Base-by-base conservation (phyloP, 2,329 filamentous ascomycete genomes). In the Fusarium sp. region DNA sequence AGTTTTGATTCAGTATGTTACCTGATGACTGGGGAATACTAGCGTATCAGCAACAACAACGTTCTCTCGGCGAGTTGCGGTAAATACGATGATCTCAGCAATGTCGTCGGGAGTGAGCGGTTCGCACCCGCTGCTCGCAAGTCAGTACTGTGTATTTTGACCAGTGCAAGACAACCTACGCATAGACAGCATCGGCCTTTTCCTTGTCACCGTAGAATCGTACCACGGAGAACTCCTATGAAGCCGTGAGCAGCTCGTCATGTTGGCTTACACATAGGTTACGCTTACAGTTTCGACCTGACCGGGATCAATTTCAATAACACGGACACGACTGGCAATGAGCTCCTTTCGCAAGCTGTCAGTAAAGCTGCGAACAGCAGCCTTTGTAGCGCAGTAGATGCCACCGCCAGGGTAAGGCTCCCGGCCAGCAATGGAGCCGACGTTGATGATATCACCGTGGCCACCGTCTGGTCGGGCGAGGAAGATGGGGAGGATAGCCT, bases 381-480 rank as follows among this genome's bases (percentile, higher is more conserved):
- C 94, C 84, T 98, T 98, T 68, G 93, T 95, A 2, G 95, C 94
- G 82, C 95, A 98, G 88, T 98, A 98, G 80, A 98, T 97, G 81
- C 91, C 91, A 35, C 95, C 95, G 56, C 94, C 94, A 3, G 90
- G 87, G 82, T 98, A 98, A 17, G 94, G 89, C 77, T 97, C 95
- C 49, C 95, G 89, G 36, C 94, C 83, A n/a, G 95, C 95, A 80
- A 98, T 95, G 75, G 92, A 95, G 70, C 95, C 95, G 79, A 98
- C 85, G 80, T 98, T 98, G 85, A 99, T 97, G 81, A 99, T 95
- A 81, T 98, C 96, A 77, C 96, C 96, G 48, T 89, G 86, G 65
- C 95, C 95, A 67, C 93, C 92, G 64, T 96, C 88, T 80, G 84
- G 90, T 82, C 89, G 93, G 77, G 89, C 87, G 83, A 94, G 92